Evolutionary conservation across 148 eudicot species (phyloP), one percentile per base, ranked within the genome.

Genomic region (Beta vulgaris): DNA sequence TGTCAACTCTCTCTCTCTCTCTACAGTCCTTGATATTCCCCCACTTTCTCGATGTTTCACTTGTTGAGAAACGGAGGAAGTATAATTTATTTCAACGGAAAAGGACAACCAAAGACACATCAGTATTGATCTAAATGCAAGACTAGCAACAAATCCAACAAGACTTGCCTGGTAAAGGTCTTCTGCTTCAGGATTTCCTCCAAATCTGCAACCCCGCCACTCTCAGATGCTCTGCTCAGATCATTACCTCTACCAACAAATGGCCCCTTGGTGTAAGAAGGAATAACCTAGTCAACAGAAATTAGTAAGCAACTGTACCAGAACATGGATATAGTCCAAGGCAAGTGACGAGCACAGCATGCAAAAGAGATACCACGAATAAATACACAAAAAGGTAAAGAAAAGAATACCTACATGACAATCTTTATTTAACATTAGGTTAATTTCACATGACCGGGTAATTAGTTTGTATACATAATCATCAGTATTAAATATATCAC

Each of bases 101-200:
- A n/a, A n/a, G n/a, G n/a, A n/a, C n/a, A n/a, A n/a, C n/a, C n/a
- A n/a, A n/a, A n/a, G n/a, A n/a, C n/a, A n/a, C n/a, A n/a, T n/a
- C n/a, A n/a, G n/a, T n/a, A n/a, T n/a, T n/a, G n/a, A n/a, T n/a
- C n/a, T n/a, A n/a, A n/a, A n/a, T n/a, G n/a, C 29, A 65, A n/a
- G 62, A 49, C 63, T n/a, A 25, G 37, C 23, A 72, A 68, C 36
- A 39, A 46, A 21, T 53, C 12, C 36, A 25, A 71, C 37, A 65
- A 44, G 61, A 74, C 78, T 65, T 82, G 85, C 98, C 98, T 91
- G 76, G 93, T 87, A 79, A 92, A 95, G 1, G 88, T 92, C 86
- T 87, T 95, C 58, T 90, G 88, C 85, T 89, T 92, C 73, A 95
- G 76, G 69, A 90, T 75, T 73, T 84, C 87, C 84, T 95, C 98